Percentiles rank a stretch among this genome's conserved stretches.
These are phyloP conservation scores for Astragalus glycyphyllos DNA, from an alignment of 306 rosid species.

Conservation along the genomic window DNA sequence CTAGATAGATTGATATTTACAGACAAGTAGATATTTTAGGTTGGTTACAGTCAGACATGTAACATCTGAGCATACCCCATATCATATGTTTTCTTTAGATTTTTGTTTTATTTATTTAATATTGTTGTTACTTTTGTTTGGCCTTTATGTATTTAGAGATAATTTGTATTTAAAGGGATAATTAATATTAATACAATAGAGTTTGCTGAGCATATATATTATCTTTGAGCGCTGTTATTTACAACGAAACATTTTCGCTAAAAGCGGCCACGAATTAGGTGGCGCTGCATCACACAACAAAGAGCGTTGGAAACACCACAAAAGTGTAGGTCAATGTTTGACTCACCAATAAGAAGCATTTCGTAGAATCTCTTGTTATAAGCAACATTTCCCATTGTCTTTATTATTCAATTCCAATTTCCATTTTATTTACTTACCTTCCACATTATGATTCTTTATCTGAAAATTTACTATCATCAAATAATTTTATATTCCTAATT, in stretches of 20 bases:
- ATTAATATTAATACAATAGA: background rate
- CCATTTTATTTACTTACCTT: too few relatives aligned
- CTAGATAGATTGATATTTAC: conserved; percentile 55
- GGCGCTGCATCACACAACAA: too few relatives aligned
- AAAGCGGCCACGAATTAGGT: too few relatives aligned
- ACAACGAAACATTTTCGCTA: too few relatives aligned
- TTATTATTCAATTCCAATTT: background rate
- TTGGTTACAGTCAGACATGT: background rate
- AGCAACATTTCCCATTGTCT: too few relatives aligned
- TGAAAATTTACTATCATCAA: background rate
- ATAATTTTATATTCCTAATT: background rate
- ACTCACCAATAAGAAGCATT: too few relatives aligned
- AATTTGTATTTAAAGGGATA: background rate
- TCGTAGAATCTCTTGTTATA: too few relatives aligned
- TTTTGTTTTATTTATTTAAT: background rate
- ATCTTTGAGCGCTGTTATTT: too few relatives aligned
- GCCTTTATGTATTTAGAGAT: background rate
- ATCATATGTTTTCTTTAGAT: background rate
- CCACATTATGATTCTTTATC: too few relatives aligned
- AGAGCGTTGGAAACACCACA: too few relatives aligned
- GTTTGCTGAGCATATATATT: background rate
- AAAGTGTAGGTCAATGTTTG: too few relatives aligned
- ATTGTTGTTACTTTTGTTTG: background rate
- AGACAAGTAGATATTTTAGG: conserved; percentile 29
- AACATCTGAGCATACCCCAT: background rate